Percentiles rank a stretch among this genome's conserved stretches.
Evolutionary conservation across 331 rosid species (phyloP).

Genomic region (Rosa hybrid): DNA sequence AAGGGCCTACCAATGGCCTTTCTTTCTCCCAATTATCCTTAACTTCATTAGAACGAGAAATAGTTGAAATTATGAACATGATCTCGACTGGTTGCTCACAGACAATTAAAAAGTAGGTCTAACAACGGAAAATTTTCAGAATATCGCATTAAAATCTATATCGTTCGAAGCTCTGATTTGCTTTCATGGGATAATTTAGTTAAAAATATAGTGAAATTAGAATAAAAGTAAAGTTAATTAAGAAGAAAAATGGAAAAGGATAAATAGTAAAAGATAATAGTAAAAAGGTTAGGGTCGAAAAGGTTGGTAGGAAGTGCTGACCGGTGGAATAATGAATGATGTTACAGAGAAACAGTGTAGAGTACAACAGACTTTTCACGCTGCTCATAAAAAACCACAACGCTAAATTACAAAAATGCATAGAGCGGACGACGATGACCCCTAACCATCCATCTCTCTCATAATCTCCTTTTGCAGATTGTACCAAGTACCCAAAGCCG

Average conservation of each 20-base stretch:
- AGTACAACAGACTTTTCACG: conserved; percentile 35
- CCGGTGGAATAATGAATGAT: conserved; percentile 31
- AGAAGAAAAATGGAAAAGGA: conserved; percentile 10
- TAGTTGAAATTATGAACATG: too few relatives aligned
- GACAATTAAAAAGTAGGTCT: too few relatives aligned
- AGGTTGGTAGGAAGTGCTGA: conserved; percentile 1
- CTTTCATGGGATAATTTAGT: too few relatives aligned
- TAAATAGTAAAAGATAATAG: not conserved
- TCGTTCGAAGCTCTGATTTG: too few relatives aligned
- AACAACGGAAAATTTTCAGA: too few relatives aligned
- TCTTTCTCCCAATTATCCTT: too few relatives aligned
- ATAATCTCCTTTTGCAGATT: not conserved
- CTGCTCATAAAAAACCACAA: conserved; percentile 16
- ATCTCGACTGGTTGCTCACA: too few relatives aligned
- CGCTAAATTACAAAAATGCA: not conserved
- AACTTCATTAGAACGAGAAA: too few relatives aligned
- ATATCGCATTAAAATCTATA: too few relatives aligned
- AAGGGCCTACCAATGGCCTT: too few relatives aligned
- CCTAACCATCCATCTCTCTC: not conserved
- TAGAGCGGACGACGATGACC: not conserved
- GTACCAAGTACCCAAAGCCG: conserved; percentile 48
- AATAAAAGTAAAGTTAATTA: not conserved
- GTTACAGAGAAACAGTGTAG: conserved; percentile 33
- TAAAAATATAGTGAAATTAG: too few relatives aligned
- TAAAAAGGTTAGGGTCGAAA: not conserved